Percentiles rank a stretch among this genome's conserved stretches.
These are phyloP conservation scores for Zygosaccharomyces pseudobailii DNA, from an alignment of 1,139 yeast species.

Conservation along the genomic window DNA sequence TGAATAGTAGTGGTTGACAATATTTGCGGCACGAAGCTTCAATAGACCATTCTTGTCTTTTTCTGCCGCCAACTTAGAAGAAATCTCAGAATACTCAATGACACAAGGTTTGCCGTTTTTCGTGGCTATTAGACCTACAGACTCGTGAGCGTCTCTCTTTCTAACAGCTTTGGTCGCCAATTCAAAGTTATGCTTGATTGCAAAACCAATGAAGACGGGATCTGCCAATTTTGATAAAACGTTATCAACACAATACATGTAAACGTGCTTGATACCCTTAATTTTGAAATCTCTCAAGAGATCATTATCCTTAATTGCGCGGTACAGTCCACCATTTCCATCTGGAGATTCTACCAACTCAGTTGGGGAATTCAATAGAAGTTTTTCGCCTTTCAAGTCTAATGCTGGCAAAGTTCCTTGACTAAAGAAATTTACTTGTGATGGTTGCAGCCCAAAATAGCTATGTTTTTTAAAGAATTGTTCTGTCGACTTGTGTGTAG, in stretches of 20 bases:
- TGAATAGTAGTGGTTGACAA: conserved; percentile 93
- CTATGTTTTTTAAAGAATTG: conserved; percentile 53
- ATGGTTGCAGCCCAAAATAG: conserved; percentile 62
- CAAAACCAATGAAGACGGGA: conserved; percentile 86
- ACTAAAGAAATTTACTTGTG: conserved; percentile 73
- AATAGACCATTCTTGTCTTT: conserved; percentile 55
- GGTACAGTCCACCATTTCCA: conserved; percentile 96
- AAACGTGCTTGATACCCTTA: conserved; percentile 83
- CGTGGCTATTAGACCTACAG: conserved; percentile 86
- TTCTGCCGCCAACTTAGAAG: conserved; percentile 64
- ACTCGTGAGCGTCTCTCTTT: conserved; percentile 80
- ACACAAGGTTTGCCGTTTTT: conserved; percentile 77
- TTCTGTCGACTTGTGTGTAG: conserved; percentile 78
- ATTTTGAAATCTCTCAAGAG: conserved; percentile 61
- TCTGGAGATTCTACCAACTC: conserved; percentile 85
- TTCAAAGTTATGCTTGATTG: conserved; percentile 59
- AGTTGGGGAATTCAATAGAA: conserved; percentile 54
- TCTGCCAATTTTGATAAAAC: conserved; percentile 90
- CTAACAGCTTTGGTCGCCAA: conserved; percentile 94
- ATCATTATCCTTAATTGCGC: conserved; percentile 64
- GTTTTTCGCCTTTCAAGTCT: conserved; percentile 60
- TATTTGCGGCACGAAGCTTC: conserved; percentile 88
- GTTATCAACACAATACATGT: conserved; percentile 96
- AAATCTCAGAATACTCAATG: conserved; percentile 90
- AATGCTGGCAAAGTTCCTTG: conserved; percentile 98